Base-by-base conservation (phyloP, 345 rosid species). In the Streptanthus diversifolius region DNA sequence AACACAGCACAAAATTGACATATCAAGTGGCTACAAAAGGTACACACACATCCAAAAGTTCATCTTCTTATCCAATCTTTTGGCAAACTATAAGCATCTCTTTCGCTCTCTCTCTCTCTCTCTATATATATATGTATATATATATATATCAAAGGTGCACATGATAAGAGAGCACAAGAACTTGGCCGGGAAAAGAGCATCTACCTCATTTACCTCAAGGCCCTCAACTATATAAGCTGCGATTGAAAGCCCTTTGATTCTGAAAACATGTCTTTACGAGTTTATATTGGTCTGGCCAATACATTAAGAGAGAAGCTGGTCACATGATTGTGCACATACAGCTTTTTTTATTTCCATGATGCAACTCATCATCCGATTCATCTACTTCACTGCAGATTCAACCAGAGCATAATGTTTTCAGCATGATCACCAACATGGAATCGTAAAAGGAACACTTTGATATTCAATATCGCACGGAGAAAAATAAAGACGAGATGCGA, bases 281-380 rank as follows among this genome's bases (percentile, higher is more conserved):
- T 29, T 27, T n/a, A 29, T 8, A 8, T 15, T 32, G 61, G 22
- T 36, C 11, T 32, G 61, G 24, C 47, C 11, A 17, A 32, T 25
- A 4, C 18, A 73, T 62, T 15, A 35, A 74, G 43, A 15, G 18
- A 24, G 58, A 45, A 2, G 3, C 11, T 54, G 55, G 10, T 72
- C 55, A 77, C 81, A 77, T 77, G 70, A 77, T 66, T 66, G 77
- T 43, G 52, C 81, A 77, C 77, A 67, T 52, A 67, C 81, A 72
- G 37, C 77, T 66, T 66, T 67, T 66, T 4, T 70, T 68, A 41
- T 67, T 77, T 71, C 70, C 66, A 67, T 53, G 43, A 18, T 77
- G 18, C 8, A 77, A 53, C 52, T 66, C 77, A 40, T 60, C 32
- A 0, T 72, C 81, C 7, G 81, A 72, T 52, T 66, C 80, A 57